Conservation (phyloP, 257 asterid genomes). For the Paulownia fortunei region DNA sequence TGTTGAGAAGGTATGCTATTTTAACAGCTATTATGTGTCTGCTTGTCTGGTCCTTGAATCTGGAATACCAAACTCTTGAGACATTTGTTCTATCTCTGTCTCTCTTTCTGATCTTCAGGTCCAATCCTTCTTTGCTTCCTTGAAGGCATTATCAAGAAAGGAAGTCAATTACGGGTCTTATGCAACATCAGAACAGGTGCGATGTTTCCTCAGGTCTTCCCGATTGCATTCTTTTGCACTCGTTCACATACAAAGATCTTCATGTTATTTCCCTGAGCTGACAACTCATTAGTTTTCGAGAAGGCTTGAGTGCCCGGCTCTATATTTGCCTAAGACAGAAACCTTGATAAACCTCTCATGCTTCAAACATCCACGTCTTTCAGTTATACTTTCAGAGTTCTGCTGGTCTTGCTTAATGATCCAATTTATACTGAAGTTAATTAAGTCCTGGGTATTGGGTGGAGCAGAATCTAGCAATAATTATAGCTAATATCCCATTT, state of each 20-base stretch:
- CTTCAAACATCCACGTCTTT: background rate
- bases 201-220: background rate
- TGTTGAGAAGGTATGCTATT: constrained; percentile 68
- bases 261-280: background rate
- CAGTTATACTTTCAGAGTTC: background rate
- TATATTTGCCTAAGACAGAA: background rate
- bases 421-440: background rate
- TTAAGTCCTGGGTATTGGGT: background rate
- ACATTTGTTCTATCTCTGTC: background rate
- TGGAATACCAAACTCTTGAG: background rate
- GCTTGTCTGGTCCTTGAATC: constrained; percentile 10
- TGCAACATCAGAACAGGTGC: constrained; percentile 85
- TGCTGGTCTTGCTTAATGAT: background rate
- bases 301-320: background rate
- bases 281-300: background rate
- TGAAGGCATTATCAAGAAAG: constrained; percentile 71
- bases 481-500: background rate
- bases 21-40: background rate
- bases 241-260: background rate
- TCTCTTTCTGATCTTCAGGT: constrained; percentile 49
- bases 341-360: background rate
- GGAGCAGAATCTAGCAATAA: background rate
- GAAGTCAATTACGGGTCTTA: constrained; percentile 69
- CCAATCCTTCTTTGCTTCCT: constrained; percentile 56
- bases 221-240: background rate